Percentiles rank a stretch among this genome's conserved stretches.
Conservation (phyloP, 2,329 filamentous ascomycete species). For the Sporothrix sp. region DNA sequence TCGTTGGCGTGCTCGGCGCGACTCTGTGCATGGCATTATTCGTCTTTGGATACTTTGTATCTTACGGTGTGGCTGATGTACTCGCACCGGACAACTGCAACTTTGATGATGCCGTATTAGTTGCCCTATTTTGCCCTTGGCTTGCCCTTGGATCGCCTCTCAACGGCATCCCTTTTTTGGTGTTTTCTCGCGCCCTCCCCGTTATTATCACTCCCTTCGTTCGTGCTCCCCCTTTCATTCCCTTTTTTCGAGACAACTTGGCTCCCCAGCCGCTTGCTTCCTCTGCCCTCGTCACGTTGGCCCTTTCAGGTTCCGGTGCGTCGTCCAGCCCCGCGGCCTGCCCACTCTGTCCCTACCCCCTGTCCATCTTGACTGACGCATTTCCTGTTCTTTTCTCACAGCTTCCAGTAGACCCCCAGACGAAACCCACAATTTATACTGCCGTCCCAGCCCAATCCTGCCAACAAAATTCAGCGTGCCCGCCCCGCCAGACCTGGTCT, state of each 20-base stretch:
- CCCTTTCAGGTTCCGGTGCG: not conserved
- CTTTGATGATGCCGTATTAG: too few species aligned
- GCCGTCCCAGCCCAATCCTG: not conserved
- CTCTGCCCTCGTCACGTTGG: not conserved
- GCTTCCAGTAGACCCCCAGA: not conserved
- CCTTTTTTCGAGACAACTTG: not conserved
- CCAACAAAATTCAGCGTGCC: constrained; percentile 13
- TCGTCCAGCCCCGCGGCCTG: not conserved
- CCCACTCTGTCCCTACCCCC: not conserved
- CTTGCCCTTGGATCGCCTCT: too few species aligned
- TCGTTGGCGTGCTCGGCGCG: too few species aligned
- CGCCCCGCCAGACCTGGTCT: constrained; percentile 9
- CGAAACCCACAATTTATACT: constrained; percentile 10
- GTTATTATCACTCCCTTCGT: too few species aligned
- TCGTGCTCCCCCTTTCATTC: not conserved
- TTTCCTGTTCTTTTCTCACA: not conserved
- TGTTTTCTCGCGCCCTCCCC: too few species aligned
- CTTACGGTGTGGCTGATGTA: too few species aligned
- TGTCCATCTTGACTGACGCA: not conserved
- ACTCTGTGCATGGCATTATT: too few species aligned
- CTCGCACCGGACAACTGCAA: too few species aligned
- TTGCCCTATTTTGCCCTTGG: too few species aligned
- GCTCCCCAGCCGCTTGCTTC: not conserved
- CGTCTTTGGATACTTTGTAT: too few species aligned
- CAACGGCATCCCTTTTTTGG: not conserved